Evolutionary conservation across 2,329 filamentous ascomycete genomes (phyloP), one percentile per base, ranked within the genome.

Genomic region (Huntiella savannae): DNA sequence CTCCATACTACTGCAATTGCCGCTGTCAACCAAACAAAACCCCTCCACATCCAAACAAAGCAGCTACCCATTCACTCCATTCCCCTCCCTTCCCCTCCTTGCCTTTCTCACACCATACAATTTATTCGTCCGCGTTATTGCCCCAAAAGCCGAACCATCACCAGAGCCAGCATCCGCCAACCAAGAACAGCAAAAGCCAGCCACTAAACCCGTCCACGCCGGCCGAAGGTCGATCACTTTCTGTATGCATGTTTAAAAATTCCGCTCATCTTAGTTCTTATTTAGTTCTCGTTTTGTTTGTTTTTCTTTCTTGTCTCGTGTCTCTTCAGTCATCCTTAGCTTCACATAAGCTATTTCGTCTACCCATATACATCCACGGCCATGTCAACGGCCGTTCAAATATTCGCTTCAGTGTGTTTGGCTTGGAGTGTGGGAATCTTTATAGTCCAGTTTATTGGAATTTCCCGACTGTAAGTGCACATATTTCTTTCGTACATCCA

Each of bases 371-470:
- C 12, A 41, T 32, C n/a, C n/a, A 41, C 40, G 11, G 40, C 40
- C 22, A 41, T 41, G 40, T 33, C 40, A 15, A 41, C 40, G 1
- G 19, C 19, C 19, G 19, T 15, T 19, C 59, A 67, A 50, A 55
- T 54, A 37, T 52, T 68, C 42, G 71, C 73, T 52, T 59, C 61
- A 46, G 58, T 63, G 43, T 71, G 65, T 52, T 61, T 73, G 35
- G 54, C 65, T 51, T 78, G 76, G 72, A 69, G 65, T 54, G 57
- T 60, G 45, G 54, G 67, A 33, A 63, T 79, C 19, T 55, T 73
- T 36, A 36, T 67, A 4, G 69, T 79, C 22, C 70, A 79, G 53
- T 55, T 55, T 32, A 66, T 78, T 45, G 75, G 75, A 48, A 67
- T 70, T 48, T 65, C 60, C 47, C 64, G 74, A 53, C 63, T 78